Evolutionary conservation across 164 flowering plant genomes (phyloP).

Genomic region (Aristolochia contorta): DNA sequence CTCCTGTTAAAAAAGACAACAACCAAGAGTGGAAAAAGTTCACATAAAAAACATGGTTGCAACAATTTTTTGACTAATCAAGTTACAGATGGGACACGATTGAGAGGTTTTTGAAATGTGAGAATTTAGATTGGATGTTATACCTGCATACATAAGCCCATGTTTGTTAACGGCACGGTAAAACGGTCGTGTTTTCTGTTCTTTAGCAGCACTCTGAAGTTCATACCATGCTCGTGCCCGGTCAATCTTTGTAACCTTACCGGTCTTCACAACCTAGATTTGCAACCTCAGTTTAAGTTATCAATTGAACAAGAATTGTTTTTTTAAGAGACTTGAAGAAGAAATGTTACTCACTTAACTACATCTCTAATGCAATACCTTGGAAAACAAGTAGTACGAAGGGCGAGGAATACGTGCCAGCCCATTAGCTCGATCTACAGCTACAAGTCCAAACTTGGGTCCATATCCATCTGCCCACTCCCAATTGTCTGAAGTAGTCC

Average conservation of each 20-base stretch:
- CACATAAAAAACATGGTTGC: not conserved
- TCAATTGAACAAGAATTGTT: not conserved
- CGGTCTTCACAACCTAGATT: conserved; percentile 55
- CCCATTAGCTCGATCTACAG: conserved; percentile 78
- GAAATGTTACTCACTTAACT: not conserved
- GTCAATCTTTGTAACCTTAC: conserved; percentile 59
- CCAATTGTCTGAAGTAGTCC: conserved; percentile 99
- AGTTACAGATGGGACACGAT: not conserved
- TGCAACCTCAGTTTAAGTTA: not conserved
- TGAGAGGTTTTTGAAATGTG: too few relatives aligned
- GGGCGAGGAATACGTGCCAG: conserved; percentile 85
- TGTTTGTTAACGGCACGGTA: conserved; percentile 63
- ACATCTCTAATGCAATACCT: conserved; percentile 24
- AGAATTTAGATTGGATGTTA: conserved; percentile 20
- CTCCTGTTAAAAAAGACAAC: conserved; percentile 38
- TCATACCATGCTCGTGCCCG: conserved; percentile 71
- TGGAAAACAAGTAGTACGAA: conserved; percentile 76
- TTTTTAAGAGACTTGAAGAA: too few relatives aligned
- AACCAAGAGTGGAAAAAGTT: not conserved
- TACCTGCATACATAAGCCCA: conserved; percentile 97
- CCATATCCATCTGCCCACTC: conserved; percentile 99
- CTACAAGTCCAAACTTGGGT: conserved; percentile 96
- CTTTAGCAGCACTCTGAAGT: conserved; percentile 65
- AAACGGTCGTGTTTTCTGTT: conserved; percentile 59
- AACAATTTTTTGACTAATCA: not conserved